phyloP scores from a whole-genome alignment of 2,329 filamentous ascomycete genomes.

The Fusarium multiceps region DNA sequence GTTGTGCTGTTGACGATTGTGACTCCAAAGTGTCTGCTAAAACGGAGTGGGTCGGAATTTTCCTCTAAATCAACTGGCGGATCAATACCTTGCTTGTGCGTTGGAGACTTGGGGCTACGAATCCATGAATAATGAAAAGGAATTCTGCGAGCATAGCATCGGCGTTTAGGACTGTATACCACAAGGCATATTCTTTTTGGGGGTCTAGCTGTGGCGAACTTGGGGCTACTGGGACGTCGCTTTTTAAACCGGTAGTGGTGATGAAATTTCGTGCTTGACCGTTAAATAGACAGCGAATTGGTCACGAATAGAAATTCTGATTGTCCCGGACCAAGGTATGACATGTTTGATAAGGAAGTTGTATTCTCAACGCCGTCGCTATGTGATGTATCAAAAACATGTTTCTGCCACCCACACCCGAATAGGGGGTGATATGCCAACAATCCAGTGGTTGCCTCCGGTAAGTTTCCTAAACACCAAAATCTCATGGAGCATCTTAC shows the following conservation, averaged over 20 bases:
- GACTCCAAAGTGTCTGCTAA: conserved; percentile 64
- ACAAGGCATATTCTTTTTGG: conserved; percentile 3
- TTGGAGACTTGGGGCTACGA: conserved; percentile 14
- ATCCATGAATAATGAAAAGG: conserved; percentile 33
- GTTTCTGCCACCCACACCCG: conserved; percentile 13
- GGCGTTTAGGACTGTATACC: conserved; percentile 32
- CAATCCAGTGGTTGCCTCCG: neutral
- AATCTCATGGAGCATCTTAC: neutral
- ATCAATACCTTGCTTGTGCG: neutral
- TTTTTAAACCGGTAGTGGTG: conserved; percentile 1
- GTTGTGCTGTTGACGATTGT: conserved; percentile 69
- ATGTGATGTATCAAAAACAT: conserved; percentile 18
- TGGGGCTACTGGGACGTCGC: neutral
- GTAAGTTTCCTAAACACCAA: conserved; percentile 13
- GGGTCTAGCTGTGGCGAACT: neutral
- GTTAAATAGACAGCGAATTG: neutral
- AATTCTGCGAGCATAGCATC: conserved; percentile 28
- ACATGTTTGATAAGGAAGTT: conserved; percentile 5
- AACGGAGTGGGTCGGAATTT: conserved; percentile 71
- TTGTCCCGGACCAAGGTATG: neutral
- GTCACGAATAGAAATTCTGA: neutral
- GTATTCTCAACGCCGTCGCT: conserved; percentile 34
- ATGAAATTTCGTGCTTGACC: neutral
- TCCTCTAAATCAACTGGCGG: conserved; percentile 57
- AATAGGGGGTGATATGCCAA: conserved; percentile 9